Conservation (phyloP, 2,329 filamentous ascomycete genomes). For the Thermoascus crustaceus region DNA sequence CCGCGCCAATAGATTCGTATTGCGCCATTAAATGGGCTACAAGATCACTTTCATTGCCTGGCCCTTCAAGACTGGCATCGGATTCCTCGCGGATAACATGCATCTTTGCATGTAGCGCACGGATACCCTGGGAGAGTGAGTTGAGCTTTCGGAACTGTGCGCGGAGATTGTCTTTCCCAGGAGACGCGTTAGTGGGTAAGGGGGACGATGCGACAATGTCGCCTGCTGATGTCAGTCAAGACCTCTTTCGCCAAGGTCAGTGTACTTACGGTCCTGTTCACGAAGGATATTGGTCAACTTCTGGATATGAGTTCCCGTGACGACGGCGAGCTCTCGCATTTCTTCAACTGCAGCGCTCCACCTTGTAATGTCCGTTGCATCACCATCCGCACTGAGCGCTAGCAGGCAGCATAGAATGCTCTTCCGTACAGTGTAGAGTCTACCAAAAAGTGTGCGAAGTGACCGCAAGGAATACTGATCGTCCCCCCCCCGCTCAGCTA, state of each 20-base stretch:
- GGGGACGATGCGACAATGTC: conserved; percentile 43
- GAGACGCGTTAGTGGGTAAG: conserved; percentile 59
- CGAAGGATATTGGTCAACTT: conserved; percentile 61
- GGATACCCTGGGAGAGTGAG: conserved; percentile 80
- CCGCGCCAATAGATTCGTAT: conserved; percentile 88
- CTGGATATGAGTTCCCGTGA: conserved; percentile 55
- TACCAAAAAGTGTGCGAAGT: conserved; percentile 71
- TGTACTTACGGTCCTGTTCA: conserved; percentile 66
- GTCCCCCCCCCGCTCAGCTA: conserved; percentile 60
- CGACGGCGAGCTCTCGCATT: conserved; percentile 56
- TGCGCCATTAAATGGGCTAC: conserved; percentile 73
- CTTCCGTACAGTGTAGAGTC: conserved; percentile 72
- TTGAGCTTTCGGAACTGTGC: conserved; percentile 82
- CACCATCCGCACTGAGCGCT: conserved; percentile 73
- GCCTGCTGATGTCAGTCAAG: conserved; percentile 19
- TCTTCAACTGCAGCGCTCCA: conserved; percentile 74
- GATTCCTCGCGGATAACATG: conserved; percentile 87
- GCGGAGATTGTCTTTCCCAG: conserved; percentile 74
- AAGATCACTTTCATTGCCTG: conserved; percentile 60
- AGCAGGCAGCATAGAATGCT: conserved; percentile 83
- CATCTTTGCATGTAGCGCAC: conserved; percentile 88
- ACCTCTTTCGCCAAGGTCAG: conserved; percentile 6
- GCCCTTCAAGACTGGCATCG: conserved; percentile 66
- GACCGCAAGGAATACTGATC: conserved; percentile 70
- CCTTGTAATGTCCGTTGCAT: conserved; percentile 64